Percentiles rank a stretch among this genome's conserved stretches.
These are phyloP conservation scores for Apiospora sp. DNA, from an alignment of 2,329 filamentous ascomycete species.

Conservation along the genomic window DNA sequence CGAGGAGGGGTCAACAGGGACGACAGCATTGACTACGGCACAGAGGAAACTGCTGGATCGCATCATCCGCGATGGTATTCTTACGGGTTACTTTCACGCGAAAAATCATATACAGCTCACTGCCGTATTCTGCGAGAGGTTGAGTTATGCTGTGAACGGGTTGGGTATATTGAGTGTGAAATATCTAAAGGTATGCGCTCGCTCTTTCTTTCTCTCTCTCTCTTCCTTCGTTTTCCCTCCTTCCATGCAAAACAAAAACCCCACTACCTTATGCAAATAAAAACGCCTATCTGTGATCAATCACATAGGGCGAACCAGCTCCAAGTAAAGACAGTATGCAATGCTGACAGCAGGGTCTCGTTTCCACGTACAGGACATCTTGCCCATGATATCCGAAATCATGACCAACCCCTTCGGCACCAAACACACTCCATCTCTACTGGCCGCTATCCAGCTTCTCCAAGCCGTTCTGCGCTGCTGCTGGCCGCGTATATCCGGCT, in stretches of 20 bases:
- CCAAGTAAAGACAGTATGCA: not conserved
- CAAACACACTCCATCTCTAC: conserved; percentile 60
- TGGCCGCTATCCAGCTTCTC: conserved; percentile 60
- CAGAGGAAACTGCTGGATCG: conserved; percentile 58
- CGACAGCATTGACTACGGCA: conserved; percentile 30
- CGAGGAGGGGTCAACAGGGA: conserved; percentile 27
- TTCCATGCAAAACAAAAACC: not conserved
- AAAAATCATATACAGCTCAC: conserved; percentile 66
- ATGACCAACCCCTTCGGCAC: conserved; percentile 74
- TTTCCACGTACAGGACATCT: conserved; percentile 57
- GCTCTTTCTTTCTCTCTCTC: not conserved
- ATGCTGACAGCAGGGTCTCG: not conserved
- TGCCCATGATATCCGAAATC: conserved; percentile 71
- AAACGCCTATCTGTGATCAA: not conserved
- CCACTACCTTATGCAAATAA: not conserved
- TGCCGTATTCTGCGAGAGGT: conserved; percentile 60
- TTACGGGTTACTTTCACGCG: conserved; percentile 64
- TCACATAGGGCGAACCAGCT: too few species aligned
- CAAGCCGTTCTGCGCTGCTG: conserved; percentile 66
- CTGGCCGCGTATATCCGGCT: conserved; percentile 73
- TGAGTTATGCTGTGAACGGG: conserved; percentile 57
- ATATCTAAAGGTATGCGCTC: conserved; percentile 66
- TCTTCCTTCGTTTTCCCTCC: not conserved
- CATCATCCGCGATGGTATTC: conserved; percentile 63
- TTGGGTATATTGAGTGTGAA: conserved; percentile 71